These are phyloP conservation scores for Hortaea werneckii DNA, from an alignment of 2,329 filamentous ascomycete genomes.

Conservation along the genomic window DNA sequence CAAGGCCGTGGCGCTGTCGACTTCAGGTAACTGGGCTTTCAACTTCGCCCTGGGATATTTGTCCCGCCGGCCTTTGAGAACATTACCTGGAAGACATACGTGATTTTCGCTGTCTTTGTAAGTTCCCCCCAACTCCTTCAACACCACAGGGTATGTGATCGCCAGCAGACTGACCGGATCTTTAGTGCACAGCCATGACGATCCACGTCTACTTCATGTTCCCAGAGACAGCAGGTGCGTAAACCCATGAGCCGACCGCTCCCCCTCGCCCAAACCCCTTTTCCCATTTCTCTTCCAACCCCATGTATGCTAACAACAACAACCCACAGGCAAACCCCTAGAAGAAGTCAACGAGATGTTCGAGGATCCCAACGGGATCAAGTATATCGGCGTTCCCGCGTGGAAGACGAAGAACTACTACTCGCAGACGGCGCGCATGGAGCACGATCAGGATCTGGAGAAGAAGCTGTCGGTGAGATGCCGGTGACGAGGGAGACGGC, in stretches of 20 bases:
- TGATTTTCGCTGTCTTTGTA: slow-evolving; percentile 61
- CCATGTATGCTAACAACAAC: too few species aligned
- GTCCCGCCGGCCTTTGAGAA: slow-evolving; percentile 29
- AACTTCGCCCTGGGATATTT: slow-evolving; percentile 51
- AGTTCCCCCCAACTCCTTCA: too few species aligned
- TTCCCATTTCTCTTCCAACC: slow-evolving; percentile 40
- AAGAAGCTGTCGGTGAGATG: slow-evolving; percentile 4
- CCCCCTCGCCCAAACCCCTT: slow-evolving; percentile 21
- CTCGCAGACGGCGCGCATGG: slow-evolving; percentile 9
- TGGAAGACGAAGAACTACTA: slow-evolving; percentile 40
- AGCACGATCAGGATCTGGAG: slow-evolving; percentile 13
- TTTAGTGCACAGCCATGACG: slow-evolving; percentile 49
- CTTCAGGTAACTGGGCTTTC: slow-evolving; percentile 47
- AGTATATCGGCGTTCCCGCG: slow-evolving; percentile 36
- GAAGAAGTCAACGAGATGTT: slow-evolving; percentile 72
- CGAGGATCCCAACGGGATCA: slow-evolving; percentile 27
- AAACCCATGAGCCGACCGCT: not conserved
- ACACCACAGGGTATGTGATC: too few species aligned
- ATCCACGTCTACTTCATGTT: slow-evolving; percentile 58
- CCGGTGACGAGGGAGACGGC: too few species aligned
- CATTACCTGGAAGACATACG: slow-evolving; percentile 46
- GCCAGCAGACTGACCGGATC: too few species aligned
- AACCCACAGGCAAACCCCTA: slow-evolving; percentile 6
- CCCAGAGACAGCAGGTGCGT: slow-evolving; percentile 42
- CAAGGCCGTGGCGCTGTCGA: slow-evolving; percentile 53